A percentile compares a stretch with the other conserved stretches of the same genome.
Conservation (phyloP, 2,329 filamentous ascomycete species). For the Fusarium sp. region DNA sequence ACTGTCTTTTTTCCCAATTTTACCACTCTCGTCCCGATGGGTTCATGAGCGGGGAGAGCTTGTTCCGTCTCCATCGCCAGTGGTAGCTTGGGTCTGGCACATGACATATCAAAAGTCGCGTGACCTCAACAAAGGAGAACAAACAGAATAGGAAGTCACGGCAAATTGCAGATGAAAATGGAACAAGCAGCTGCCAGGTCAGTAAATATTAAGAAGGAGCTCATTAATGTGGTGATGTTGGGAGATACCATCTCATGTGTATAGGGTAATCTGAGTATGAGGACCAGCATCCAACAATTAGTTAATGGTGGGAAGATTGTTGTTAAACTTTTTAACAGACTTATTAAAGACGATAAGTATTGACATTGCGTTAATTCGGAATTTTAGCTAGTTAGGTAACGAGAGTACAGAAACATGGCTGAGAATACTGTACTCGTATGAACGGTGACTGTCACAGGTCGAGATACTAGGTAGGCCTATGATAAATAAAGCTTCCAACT, state of each 20-base stretch:
- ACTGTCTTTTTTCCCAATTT: background rate
- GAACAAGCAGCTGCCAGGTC: background rate
- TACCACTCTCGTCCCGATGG: conserved; percentile 12
- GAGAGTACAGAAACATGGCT: background rate
- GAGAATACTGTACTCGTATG: background rate
- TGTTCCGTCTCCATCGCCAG: conserved; percentile 18
- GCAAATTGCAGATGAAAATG: conserved; percentile 10
- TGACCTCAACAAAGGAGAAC: conserved; percentile 17
- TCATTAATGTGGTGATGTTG: background rate
- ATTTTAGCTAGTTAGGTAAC: background rate
- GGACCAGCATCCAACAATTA: background rate
- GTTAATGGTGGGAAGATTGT: background rate
- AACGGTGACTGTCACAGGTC: too few relatives aligned
- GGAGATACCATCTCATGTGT: background rate
- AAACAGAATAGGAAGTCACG: background rate
- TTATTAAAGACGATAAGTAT: background rate
- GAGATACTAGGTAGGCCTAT: too few relatives aligned
- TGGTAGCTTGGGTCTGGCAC: conserved; percentile 23
- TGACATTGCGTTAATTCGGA: background rate
- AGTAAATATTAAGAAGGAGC: background rate
- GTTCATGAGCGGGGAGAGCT: conserved; percentile 34
- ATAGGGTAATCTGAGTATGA: conserved; percentile 7
- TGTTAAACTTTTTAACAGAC: background rate
- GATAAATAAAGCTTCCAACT: background rate
- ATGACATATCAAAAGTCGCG: conserved; percentile 32